Evolutionary conservation across 768 basidiomycete species (phyloP).

Genomic region (Leucosporidium yakuticum): DNA sequence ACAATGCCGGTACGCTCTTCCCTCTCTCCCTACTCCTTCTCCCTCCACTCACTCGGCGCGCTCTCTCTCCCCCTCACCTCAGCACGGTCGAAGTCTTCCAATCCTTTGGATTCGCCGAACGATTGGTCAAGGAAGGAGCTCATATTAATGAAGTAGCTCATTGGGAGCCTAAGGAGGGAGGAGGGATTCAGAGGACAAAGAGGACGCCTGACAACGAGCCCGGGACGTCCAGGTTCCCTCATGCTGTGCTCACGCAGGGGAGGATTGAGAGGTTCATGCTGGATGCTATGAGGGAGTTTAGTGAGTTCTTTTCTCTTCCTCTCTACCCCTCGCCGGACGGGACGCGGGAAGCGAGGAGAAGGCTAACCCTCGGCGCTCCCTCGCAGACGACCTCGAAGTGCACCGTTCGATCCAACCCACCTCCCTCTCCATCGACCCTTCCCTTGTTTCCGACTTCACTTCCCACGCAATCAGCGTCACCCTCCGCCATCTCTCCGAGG

Average conservation of each 20-base stretch:
- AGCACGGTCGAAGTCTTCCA: slow-evolving; percentile 32
- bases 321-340: too few relatives aligned
- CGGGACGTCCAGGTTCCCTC: slow-evolving; percentile 22
- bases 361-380: not conserved
- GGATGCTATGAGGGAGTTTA: slow-evolving; percentile 23
- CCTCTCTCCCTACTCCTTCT: too few relatives aligned
- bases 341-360: too few relatives aligned
- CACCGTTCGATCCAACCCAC: slow-evolving; percentile 8
- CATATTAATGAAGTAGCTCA: slow-evolving; percentile 25
- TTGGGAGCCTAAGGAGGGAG: slow-evolving; percentile 16
- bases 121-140: slow-evolving; percentile 18
- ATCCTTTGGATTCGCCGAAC: slow-evolving; percentile 18
- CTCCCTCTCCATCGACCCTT: slow-evolving; percentile 6
- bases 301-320: not conserved
- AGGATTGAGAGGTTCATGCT: slow-evolving; percentile 30
- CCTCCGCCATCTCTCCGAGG: slow-evolving; percentile 17
- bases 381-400: slow-evolving; percentile 19
- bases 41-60: not conserved
- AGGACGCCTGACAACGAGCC: slow-evolving; percentile 29
- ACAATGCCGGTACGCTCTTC: slow-evolving; percentile 2
- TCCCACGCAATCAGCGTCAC: slow-evolving; percentile 22
- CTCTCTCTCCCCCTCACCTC: not conserved
- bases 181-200: slow-evolving; percentile 9
- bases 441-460: not conserved
- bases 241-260: slow-evolving; percentile 24